Evolutionary conservation across 176 grass and related monocot species (phyloP).

Genomic region (Alopecurus myosuroides): DNA sequence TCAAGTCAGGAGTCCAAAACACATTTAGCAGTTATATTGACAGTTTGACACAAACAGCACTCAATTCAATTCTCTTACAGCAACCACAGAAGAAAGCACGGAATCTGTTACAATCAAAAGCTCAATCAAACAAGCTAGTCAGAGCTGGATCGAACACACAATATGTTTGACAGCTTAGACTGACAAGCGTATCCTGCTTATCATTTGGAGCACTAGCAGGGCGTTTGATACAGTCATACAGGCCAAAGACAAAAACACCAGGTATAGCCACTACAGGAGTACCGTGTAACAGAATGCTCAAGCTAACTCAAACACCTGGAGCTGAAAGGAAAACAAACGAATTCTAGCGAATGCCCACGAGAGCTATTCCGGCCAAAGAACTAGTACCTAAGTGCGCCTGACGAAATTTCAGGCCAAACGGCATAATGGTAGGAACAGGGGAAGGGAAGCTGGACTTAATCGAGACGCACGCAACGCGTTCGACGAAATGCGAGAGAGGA

Average conservation of each 20-base stretch:
- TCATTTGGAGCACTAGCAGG: background rate
- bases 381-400: background rate
- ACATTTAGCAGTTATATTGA: background rate
- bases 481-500: background rate
- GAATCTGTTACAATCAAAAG: background rate
- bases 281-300: background rate
- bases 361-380: conserved; percentile 3
- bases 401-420: background rate
- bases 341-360: background rate
- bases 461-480: background rate
- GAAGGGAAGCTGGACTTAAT: background rate
- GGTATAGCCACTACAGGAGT: background rate
- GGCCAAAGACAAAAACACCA: background rate
- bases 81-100: background rate
- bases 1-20: background rate
- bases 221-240: background rate
- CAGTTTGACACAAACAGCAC: background rate
- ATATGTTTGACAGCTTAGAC: background rate
- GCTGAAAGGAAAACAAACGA: background rate
- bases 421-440: background rate
- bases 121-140: background rate
- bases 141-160: background rate
- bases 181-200: background rate
- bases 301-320: background rate
- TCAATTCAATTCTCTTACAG: background rate